Percentiles rank a stretch among this genome's conserved stretches.
Evolutionary conservation across 495 filamentous ascomycete species (phyloP).

Genomic region (Lophiotrema nucula): DNA sequence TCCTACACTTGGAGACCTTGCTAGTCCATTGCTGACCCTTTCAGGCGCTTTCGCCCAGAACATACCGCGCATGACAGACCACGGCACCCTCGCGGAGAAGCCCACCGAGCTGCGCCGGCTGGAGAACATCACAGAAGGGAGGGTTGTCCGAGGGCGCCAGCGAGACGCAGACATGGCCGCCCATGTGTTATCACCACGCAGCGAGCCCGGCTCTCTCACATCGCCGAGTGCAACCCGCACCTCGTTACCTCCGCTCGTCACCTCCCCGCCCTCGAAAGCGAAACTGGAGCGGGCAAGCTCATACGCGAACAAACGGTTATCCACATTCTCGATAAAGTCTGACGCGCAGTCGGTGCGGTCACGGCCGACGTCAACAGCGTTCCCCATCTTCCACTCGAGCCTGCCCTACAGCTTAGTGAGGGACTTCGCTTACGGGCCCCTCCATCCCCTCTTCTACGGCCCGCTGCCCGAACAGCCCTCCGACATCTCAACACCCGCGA

Average conservation of each 20-base stretch:
- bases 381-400: conserved; percentile 81
- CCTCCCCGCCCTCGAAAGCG: conserved; percentile 56
- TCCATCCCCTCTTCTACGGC: conserved; percentile 89
- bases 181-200: conserved; percentile 41
- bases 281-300: conserved; percentile 57
- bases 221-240: conserved; percentile 55
- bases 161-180: conserved; percentile 31
- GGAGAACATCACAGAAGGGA: conserved; percentile 24
- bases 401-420: conserved; percentile 87
- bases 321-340: conserved; percentile 59
- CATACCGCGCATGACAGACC: conserved; percentile 29
- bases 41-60: not conserved
- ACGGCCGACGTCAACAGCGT: conserved; percentile 72
- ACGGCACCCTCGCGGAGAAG: not conserved
- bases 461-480: conserved; percentile 75
- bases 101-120: conserved; percentile 17
- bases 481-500: conserved; percentile 78
- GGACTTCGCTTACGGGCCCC: conserved; percentile 87
- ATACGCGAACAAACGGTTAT: conserved; percentile 44
- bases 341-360: conserved; percentile 57
- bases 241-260: conserved; percentile 63
- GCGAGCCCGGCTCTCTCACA: conserved; percentile 44
- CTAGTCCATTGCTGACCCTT: conserved; percentile 14
- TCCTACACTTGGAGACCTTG: not conserved
- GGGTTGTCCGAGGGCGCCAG: conserved; percentile 23